These are phyloP conservation scores for Ettlia oleoabundans DNA, from an alignment of 139 green algal genomes.

Conservation along the genomic window DNA sequence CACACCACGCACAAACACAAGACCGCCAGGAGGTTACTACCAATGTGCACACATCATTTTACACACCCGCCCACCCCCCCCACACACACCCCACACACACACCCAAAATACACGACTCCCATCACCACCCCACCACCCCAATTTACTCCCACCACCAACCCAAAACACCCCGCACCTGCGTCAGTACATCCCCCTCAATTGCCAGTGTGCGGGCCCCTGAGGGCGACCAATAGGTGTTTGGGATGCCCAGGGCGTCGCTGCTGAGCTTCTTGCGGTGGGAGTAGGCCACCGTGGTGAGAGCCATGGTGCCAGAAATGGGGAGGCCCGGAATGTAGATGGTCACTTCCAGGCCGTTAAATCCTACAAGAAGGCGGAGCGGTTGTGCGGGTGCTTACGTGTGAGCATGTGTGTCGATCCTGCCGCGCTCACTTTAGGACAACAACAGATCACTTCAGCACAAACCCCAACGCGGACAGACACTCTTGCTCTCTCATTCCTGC, in stretches of 20 bases:
- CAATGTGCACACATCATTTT: no score
- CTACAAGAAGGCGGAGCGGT: not conserved
- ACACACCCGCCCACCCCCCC: no score
- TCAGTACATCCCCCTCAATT: not conserved
- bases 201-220: not conserved
- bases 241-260: slow-evolving; percentile 8
- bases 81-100: no score
- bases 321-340: not conserved
- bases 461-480: not conserved
- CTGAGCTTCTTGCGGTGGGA: not conserved
- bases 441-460: not conserved
- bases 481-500: not conserved
- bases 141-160: no score
- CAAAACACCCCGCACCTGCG: not conserved
- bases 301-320: not conserved
- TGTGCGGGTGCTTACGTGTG: not conserved
- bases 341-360: slow-evolving; percentile 6
- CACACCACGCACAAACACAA: not conserved
- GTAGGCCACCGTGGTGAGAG: not conserved
- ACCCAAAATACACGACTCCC: not conserved
- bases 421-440: not conserved
- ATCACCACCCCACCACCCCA: no score
- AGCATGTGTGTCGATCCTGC: not conserved
- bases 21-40: no score
- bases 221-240: slow-evolving; percentile 1